Percentiles rank a stretch among this genome's conserved stretches.
These are phyloP conservation scores for Solanum pennellii DNA, from an alignment of 257 asterid species.

Conservation along the genomic window DNA sequence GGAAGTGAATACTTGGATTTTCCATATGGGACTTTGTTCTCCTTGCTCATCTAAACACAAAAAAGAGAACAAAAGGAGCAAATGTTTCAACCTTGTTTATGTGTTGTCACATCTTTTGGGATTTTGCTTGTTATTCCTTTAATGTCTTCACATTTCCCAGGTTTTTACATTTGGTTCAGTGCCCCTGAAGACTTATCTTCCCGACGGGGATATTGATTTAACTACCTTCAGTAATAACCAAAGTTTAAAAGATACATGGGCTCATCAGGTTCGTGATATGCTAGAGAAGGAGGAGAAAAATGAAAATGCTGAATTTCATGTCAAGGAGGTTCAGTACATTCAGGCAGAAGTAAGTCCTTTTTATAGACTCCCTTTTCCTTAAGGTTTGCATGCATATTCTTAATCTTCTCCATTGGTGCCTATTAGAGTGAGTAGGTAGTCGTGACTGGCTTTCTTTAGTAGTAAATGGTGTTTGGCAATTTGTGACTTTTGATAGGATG, in stretches of 20 bases:
- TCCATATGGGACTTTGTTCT: not conserved
- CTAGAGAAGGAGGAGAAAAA: conserved; percentile 84
- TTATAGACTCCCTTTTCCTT: not conserved
- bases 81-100: not conserved
- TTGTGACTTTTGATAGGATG: not conserved
- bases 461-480: not conserved
- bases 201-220: conserved; percentile 90
- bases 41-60: not conserved
- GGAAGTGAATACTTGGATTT: not conserved
- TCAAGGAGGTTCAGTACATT: conserved; percentile 96
- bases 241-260: conserved; percentile 78
- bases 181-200: conserved; percentile 89
- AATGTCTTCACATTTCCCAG: conserved; percentile 13
- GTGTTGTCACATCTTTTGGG: not conserved
- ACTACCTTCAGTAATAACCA: conserved; percentile 72
- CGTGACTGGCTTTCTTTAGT: not conserved
- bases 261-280: conserved; percentile 79
- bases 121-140: not conserved
- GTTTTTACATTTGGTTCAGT: conserved; percentile 88
- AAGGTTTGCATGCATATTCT: not conserved
- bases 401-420: not conserved
- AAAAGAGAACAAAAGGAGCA: not conserved
- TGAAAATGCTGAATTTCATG: conserved; percentile 84
- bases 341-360: conserved; percentile 77
- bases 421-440: not conserved